phyloP scores from a whole-genome alignment of 139 green algal genomes.

The Chlamydomonas sp. region DNA sequence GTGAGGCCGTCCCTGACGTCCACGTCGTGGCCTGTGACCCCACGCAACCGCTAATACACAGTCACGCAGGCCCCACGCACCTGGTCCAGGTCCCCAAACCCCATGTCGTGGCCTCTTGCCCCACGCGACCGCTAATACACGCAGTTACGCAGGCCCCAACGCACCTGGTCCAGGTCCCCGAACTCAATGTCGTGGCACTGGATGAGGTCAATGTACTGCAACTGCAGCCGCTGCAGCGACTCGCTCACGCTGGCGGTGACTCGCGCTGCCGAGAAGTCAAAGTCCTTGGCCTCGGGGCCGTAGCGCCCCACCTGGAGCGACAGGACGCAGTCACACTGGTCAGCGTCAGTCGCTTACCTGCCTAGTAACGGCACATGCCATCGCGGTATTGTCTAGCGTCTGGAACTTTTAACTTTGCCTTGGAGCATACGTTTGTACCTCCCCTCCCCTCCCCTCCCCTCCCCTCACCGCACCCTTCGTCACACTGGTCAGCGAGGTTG shows the following conservation, averaged over 20 bases:
- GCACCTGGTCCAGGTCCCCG: constrained; percentile 81
- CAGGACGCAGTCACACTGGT: too few species aligned
- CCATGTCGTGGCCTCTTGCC: too few species aligned
- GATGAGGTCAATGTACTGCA: constrained; percentile 90
- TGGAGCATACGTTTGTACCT: too few species aligned
- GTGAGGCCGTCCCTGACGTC: too few species aligned
- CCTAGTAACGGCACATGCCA: too few species aligned
- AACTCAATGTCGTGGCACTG: constrained; percentile 98
- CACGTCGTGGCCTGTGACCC: too few species aligned
- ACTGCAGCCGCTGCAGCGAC: constrained; percentile 77
- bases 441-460: too few species aligned
- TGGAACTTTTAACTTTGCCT: too few species aligned
- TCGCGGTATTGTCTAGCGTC: too few species aligned
- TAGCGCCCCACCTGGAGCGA: constrained; percentile 82
- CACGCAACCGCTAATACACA: background rate
- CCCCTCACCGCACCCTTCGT: too few species aligned
- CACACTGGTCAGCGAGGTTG: too few species aligned
- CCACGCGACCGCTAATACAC: background rate
- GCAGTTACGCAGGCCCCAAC: background rate
- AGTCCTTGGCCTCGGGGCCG: constrained; percentile 69
- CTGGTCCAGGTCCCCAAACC: constrained; percentile 70
- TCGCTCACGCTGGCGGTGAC: constrained; percentile 83
- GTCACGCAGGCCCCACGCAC: constrained; percentile 34
- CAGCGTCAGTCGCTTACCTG: too few species aligned
- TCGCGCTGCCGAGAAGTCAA: constrained; percentile 88